Evolutionary conservation across 768 basidiomycete species (phyloP).

Genomic region (Hygrophorus pudorinus): DNA sequence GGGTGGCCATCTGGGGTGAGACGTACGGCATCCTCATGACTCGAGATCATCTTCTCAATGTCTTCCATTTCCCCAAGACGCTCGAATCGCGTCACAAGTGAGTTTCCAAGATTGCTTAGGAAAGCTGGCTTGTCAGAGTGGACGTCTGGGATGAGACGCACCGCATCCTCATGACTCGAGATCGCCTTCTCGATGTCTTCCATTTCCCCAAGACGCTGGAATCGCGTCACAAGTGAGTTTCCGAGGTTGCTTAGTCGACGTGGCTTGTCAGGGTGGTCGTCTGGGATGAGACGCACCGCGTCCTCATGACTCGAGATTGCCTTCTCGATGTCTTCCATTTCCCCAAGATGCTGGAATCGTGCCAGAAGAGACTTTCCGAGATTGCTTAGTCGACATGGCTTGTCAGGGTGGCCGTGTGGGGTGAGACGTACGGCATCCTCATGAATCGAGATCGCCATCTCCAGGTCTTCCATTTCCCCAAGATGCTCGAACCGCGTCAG

Average conservation of each 20-base stretch:
- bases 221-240: too few relatives aligned
- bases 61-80: slow-evolving; percentile 4
- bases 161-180: too few relatives aligned
- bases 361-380: too few relatives aligned
- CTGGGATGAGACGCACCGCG: slow-evolving; percentile 1
- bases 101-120: slow-evolving; percentile 9
- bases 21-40: background rate
- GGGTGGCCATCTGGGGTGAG: too few relatives aligned
- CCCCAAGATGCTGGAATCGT: too few relatives aligned
- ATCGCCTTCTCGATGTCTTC: slow-evolving; percentile 4
- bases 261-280: background rate
- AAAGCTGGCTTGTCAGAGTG: slow-evolving; percentile 2
- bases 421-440: background rate
- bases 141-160: too few relatives aligned
- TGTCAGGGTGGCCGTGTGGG: slow-evolving; percentile 5
- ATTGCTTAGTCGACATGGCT: too few relatives aligned
- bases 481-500: slow-evolving; percentile 5
- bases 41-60: slow-evolving; percentile 2
- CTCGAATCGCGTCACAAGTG: slow-evolving; percentile 9
- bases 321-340: too few relatives aligned
- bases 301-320: background rate
- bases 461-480: slow-evolving; percentile 2
- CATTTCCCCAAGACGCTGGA: background rate
- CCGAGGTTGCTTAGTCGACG: too few relatives aligned
- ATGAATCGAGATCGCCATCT: background rate